Evolutionary conservation across 176 grass and related monocot genomes (phyloP).

Genomic region (Eleusine indica): DNA sequence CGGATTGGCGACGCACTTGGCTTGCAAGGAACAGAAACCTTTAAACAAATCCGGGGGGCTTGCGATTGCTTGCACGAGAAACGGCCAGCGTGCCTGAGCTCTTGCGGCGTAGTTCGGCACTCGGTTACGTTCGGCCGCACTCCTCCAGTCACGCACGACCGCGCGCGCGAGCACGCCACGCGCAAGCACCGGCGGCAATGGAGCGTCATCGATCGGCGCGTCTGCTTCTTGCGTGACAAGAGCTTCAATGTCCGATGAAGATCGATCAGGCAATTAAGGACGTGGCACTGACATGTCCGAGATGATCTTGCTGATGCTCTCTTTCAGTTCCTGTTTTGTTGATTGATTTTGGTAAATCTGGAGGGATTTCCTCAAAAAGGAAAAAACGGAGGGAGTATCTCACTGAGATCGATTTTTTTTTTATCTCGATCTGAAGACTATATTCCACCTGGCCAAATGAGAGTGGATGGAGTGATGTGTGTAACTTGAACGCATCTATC

Average conservation of each 20-base stretch:
- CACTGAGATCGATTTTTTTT: background rate
- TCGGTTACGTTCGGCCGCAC: slow-evolving; percentile 22
- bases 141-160: background rate
- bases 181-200: background rate
- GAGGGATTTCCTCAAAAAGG: too few relatives aligned
- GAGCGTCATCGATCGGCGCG: background rate
- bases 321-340: too few relatives aligned
- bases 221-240: background rate
- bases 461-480: background rate
- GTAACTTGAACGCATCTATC: background rate
- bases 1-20: slow-evolving; percentile 30
- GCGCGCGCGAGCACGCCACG: background rate
- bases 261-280: background rate
- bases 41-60: slow-evolving; percentile 32
- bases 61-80: slow-evolving; percentile 36
- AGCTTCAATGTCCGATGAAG: background rate
- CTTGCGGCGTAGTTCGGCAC: background rate
- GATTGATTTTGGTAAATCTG: too few relatives aligned
- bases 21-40: slow-evolving; percentile 60
- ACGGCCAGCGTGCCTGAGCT: slow-evolving; percentile 5
- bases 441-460: background rate
- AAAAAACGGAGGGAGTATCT: background rate
- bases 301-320: background rate
- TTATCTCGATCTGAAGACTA: background rate
- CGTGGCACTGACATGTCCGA: background rate